phyloP scores from a whole-genome alignment of 78 protist species.

The Pelomyxa schiedti region DNA sequence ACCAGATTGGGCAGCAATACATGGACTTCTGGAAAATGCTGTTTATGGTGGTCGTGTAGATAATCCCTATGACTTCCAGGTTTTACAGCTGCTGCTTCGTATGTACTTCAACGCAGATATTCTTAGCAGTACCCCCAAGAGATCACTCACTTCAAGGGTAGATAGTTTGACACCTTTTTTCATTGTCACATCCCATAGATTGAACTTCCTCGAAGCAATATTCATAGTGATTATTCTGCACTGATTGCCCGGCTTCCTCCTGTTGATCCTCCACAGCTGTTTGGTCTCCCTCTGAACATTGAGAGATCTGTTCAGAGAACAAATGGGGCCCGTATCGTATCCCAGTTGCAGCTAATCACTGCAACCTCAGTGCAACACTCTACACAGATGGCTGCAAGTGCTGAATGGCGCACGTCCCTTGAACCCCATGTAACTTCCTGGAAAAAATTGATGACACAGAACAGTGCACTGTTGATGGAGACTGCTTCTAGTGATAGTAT shows the following conservation, averaged over 20 bases:
- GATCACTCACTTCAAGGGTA: background rate
- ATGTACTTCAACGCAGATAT: conserved; percentile 7
- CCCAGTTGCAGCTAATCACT: conserved; percentile 5
- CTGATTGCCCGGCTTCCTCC: conserved; percentile 22
- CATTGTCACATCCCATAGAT: too few species aligned
- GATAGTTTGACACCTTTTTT: too few species aligned
- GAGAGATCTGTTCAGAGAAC: conserved; percentile 35
- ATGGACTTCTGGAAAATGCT: conserved; percentile 6
- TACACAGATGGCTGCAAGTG: background rate
- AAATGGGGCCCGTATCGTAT: background rate
- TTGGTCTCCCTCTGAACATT: conserved; percentile 66
- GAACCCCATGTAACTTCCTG: conserved; percentile 10
- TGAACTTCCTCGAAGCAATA: background rate
- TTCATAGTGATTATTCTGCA: background rate
- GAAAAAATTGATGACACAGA: conserved; percentile 8
- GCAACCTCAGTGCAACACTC: background rate
- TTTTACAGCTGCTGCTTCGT: conserved; percentile 50
- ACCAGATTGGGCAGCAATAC: conserved; percentile 51
- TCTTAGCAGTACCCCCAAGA: conserved; percentile 2
- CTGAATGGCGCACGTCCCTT: conserved; percentile 13
- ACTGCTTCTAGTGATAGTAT: too few species aligned
- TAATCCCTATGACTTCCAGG: conserved; percentile 66
- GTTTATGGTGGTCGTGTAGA: conserved; percentile 73
- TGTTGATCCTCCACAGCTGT: conserved; percentile 42
- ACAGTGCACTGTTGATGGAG: too few species aligned